A percentile compares a stretch with the other conserved stretches of the same genome.
Evolutionary conservation across 1,284 basidiomycete genomes (phyloP).

Genomic region (Boletus subluridellus): DNA sequence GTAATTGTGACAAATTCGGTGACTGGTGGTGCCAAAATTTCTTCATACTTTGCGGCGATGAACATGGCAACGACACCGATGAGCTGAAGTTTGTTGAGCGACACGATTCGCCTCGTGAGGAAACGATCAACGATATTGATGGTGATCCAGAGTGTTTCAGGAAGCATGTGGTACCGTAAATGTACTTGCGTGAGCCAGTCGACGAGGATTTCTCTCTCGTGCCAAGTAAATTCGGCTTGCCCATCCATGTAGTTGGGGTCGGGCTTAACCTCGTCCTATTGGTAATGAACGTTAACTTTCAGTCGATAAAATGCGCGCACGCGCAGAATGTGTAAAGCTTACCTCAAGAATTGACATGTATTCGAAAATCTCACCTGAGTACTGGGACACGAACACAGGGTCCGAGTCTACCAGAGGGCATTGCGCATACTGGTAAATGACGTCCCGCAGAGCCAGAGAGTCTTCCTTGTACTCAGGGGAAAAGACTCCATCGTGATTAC

Average conservation of each 20-base stretch:
- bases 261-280: background rate
- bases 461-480: background rate
- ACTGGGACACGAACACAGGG: background rate
- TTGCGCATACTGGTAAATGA: background rate
- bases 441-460: background rate
- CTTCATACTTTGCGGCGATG: background rate
- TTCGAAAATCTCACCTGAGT: background rate
- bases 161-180: background rate
- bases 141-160: background rate
- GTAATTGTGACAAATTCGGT: background rate
- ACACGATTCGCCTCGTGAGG: background rate
- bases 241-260: background rate
- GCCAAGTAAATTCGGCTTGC: background rate
- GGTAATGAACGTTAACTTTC: background rate
- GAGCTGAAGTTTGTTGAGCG: background rate
- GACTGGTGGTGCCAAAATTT: background rate
- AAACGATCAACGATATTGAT: background rate
- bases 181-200: background rate
- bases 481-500: background rate
- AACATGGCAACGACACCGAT: background rate
- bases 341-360: background rate
- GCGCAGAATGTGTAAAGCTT: background rate
- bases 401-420: background rate
- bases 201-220: background rate
- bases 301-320: background rate